Percentiles rank a stretch among this genome's conserved stretches.
Conservation (phyloP, 192 early-diverging fungal genomes). For the Backusella westeae region DNA sequence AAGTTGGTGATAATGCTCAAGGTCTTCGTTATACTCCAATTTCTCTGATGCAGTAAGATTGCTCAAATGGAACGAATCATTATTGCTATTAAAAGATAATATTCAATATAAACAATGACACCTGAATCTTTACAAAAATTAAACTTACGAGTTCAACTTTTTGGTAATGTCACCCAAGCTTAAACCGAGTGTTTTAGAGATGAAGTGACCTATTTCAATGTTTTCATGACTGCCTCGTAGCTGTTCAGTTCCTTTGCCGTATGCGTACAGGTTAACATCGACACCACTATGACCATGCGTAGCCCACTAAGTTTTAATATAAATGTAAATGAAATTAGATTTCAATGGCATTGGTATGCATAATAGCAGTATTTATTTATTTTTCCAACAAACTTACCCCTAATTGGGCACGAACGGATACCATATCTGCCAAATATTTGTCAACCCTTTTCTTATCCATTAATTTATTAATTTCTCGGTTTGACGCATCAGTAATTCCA, state of each 20-base stretch:
- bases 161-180: constrained; percentile 59
- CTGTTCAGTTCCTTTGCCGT: constrained; percentile 60
- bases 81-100: neutral
- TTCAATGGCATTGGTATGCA: neutral
- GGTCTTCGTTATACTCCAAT: neutral
- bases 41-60: neutral
- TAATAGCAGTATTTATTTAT: neutral
- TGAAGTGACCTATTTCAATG: constrained; percentile 79
- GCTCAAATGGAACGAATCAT: neutral
- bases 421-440: constrained; percentile 49
- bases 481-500: constrained; percentile 69
- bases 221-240: constrained; percentile 88
- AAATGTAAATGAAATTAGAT: constrained; percentile 11
- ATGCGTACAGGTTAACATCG: constrained; percentile 93
- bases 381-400: constrained; percentile 39
- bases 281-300: constrained; percentile 94
- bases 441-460: constrained; percentile 19
- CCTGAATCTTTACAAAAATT: neutral
- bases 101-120: neutral
- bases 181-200: constrained; percentile 56
- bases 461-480: constrained; percentile 54
- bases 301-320: constrained; percentile 54
- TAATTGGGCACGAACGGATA: constrained; percentile 55
- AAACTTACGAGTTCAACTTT: constrained; percentile 21
- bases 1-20: constrained; percentile 1